Base-by-base conservation (phyloP, 495 filamentous ascomycete genomes). In the Parathielavia hyrcaniae region DNA sequence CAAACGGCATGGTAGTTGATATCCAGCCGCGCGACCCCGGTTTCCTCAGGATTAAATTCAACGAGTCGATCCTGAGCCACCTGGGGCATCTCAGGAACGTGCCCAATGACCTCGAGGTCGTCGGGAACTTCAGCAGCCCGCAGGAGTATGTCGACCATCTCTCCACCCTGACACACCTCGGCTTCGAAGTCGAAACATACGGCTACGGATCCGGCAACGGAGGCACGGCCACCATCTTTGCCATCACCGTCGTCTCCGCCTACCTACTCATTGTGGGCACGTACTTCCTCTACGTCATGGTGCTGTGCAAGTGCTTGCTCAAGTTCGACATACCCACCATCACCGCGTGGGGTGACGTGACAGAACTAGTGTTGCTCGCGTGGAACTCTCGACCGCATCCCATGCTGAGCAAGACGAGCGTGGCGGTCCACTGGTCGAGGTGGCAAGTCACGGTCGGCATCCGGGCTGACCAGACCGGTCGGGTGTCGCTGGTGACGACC, bases 271-370 rank as follows among this genome's bases (percentile, higher is more conserved):
- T 46, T 17, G 43, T 46, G 4, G 20, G 9, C 3, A 11, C 43
- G 16, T 46, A 46, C 17, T 46, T 46, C 20, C 13, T 46, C 43
- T 46, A 46, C 43, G 43, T 46, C 43, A 17, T 46, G 43, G 20
- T 46, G n/a, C n/a, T 46, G 43, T 17, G 2, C 13, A 10, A 10
- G 43, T 17, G 6, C 13, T 23, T 1, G 43, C 4, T 10, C n/a
- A 10, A n/a, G 43, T 17, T 20, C 2, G 13, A n/a, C 43, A 10
- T 12, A 4, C 43, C 43, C 2, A 46, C 43, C 43, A 23, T 46
- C n/a, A 23, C 6, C 5, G 43, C 43, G n/a, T 46, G 43, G 43
- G 43, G 20, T 17, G 43, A 46, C n/a, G 16, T 46, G 43, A 14
- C 20, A 10, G 43, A 46, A 10, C 16, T 46, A 3, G 2, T 46